Conservation (phyloP, 2,329 filamentous ascomycete genomes). For the Paramyrothecium roridum region DNA sequence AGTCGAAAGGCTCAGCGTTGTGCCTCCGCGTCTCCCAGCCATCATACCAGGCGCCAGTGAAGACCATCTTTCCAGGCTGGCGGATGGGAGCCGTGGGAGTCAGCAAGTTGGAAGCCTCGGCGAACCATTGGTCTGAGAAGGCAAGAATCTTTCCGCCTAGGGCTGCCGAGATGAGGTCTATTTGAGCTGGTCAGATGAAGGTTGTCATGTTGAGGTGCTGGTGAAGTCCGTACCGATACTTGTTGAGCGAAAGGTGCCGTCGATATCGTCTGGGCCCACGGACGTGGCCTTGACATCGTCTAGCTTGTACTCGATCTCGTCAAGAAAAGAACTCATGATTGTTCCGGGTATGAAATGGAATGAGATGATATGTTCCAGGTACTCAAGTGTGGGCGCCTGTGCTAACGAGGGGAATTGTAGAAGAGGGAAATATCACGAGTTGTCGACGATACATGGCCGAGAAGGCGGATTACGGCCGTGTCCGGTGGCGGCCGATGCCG, state of each 20-base stretch:
- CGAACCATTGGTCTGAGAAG: constrained; percentile 68
- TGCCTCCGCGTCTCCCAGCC: constrained; percentile 68
- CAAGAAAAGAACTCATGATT: constrained; percentile 32
- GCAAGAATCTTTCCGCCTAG: constrained; percentile 63
- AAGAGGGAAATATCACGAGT: too few species aligned
- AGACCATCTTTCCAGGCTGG: constrained; percentile 66
- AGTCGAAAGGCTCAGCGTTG: constrained; percentile 63
- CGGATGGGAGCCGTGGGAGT: constrained; percentile 62
- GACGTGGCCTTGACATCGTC: constrained; percentile 47
- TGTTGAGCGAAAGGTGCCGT: constrained; percentile 58
- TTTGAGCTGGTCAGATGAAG: constrained; percentile 1
- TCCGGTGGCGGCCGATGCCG: background rate
- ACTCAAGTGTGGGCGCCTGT: too few species aligned
- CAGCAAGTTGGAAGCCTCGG: constrained; percentile 60
- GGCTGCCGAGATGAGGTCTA: constrained; percentile 59
- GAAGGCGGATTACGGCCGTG: background rate
- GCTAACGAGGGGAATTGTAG: too few species aligned
- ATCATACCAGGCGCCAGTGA: constrained; percentile 68
- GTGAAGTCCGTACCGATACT: constrained; percentile 50
- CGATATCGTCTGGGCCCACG: constrained; percentile 53
- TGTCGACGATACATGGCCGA: too few species aligned
- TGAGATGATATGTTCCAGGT: background rate
- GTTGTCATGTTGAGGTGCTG: background rate
- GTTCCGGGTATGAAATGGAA: background rate
- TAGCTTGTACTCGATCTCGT: constrained; percentile 53